Evolutionary conservation across 2,329 filamentous ascomycete genomes (phyloP).

Genomic region (Fusarium irregulare): DNA sequence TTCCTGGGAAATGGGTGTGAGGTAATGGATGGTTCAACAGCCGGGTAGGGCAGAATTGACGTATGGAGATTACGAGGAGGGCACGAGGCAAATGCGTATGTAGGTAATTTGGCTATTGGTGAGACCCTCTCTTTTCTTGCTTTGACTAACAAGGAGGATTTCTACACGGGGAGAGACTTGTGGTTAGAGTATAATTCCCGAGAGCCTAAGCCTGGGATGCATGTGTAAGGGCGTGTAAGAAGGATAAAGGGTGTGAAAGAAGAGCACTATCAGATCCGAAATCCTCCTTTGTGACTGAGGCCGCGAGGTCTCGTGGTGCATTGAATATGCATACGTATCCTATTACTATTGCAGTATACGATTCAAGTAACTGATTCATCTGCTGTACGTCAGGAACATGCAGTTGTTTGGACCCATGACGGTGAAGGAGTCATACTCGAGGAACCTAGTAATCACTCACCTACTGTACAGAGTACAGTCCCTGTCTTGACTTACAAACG

Average conservation of each 20-base stretch:
- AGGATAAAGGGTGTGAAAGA: constrained; percentile 12
- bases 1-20: constrained; percentile 16
- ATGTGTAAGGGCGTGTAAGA: constrained; percentile 4
- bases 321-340: constrained; percentile 5
- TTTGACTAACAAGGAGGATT: constrained; percentile 20
- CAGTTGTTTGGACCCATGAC: constrained; percentile 35
- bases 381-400: constrained; percentile 21
- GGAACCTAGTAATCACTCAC: constrained; percentile 26
- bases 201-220: constrained; percentile 1
- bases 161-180: constrained; percentile 7
- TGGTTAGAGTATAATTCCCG: neutral
- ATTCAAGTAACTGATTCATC: neutral
- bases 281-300: constrained; percentile 21
- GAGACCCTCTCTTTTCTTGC: neutral
- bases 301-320: constrained; percentile 26
- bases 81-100: constrained; percentile 29
- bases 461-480: neutral
- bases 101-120: constrained; percentile 8
- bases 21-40: constrained; percentile 26
- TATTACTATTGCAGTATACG: neutral
- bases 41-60: constrained; percentile 44
- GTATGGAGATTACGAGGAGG: constrained; percentile 41
- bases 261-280: constrained; percentile 33
- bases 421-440: constrained; percentile 34
- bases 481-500: constrained; percentile 32